Evolutionary conservation across 129 eudicot genomes (phyloP).

Genomic region (Helianthus tuberosus): DNA sequence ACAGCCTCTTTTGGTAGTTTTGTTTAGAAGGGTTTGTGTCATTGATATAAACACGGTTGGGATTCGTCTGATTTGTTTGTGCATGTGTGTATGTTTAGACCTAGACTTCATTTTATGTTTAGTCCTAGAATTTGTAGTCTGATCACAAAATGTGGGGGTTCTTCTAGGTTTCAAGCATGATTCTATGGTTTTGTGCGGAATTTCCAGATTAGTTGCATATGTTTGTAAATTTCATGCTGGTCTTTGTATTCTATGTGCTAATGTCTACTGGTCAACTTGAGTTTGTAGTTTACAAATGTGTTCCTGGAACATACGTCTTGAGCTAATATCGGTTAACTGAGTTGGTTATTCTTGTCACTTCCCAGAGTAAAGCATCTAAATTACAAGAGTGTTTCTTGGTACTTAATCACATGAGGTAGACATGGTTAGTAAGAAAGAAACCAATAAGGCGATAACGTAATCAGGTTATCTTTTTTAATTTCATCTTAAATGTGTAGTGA

Average conservation of each 20-base stretch:
- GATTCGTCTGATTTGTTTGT: conserved; percentile 13
- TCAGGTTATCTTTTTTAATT: not conserved
- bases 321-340: not conserved
- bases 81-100: not conserved
- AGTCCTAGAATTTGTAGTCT: not conserved
- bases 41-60: conserved; percentile 4
- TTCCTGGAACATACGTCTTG: not conserved
- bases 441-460: not conserved
- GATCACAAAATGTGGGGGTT: not conserved
- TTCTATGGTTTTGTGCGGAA: too few species aligned
- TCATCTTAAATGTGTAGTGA: not conserved
- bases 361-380: not conserved
- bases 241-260: not conserved
- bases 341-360: not conserved
- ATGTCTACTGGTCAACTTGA: not conserved
- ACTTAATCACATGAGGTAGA: not conserved
- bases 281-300: not conserved
- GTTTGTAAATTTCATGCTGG: too few species aligned
- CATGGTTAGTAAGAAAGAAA: not conserved
- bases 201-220: too few species aligned
- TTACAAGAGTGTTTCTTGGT: not conserved
- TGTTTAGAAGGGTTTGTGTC: not conserved
- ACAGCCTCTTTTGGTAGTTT: not conserved
- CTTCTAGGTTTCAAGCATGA: too few species aligned
- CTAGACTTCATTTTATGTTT: not conserved